Base-by-base conservation (phyloP, 2,329 filamentous ascomycete genomes). In the Colletotrichum sp. region DNA sequence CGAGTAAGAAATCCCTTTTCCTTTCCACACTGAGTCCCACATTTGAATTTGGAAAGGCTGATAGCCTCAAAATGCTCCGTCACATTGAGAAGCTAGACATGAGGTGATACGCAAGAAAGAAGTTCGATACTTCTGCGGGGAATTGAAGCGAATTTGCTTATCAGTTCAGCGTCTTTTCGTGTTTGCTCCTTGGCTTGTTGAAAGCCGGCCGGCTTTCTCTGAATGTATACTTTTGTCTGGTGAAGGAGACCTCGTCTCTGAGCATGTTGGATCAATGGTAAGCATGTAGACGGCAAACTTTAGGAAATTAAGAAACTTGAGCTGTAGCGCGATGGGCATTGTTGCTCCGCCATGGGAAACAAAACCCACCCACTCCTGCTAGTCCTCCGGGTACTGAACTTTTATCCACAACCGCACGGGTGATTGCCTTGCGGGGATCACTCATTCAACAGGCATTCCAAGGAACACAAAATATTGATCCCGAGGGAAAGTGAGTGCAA, bases 401-500 rank as follows among this genome's bases (percentile, higher is more conserved):
- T 3, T 43, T 9, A 10, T n/a, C 8, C 8, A 6, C 3, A 8
- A 18, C 8, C 38, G 18, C 38, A 43, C 38, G 7, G 8, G 28
- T 28, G 8, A 28, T 28, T 8, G 8, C 28, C 2, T 8, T 8
- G 28, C 28, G 28, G 28, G 28, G 28, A 2, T 10, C 18, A 12
- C 5, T 10, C 38, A 43, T n/a, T n/a, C 0, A n/a, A n/a, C 0
- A n/a, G 3, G 12, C 3, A 4, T 43, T 0, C 3, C 8, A 43
- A n/a, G 5, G 38, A 43, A 2, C 0, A 43, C 5, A 43, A n/a
- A 3, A 4, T 0, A 1, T n/a, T n/a, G 3, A n/a, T n/a, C 9
- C 3, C 18, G 18, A 12, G 38, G 18, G 9, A 43, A 43, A n/a
- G 1, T 43, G 38, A 43, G 18, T 10, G 5, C 38, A 43, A n/a